Percentiles rank a stretch among this genome's conserved stretches.
Evolutionary conservation across 1,284 basidiomycete species (phyloP).

Genomic region (Rhizopogon hawkerae): DNA sequence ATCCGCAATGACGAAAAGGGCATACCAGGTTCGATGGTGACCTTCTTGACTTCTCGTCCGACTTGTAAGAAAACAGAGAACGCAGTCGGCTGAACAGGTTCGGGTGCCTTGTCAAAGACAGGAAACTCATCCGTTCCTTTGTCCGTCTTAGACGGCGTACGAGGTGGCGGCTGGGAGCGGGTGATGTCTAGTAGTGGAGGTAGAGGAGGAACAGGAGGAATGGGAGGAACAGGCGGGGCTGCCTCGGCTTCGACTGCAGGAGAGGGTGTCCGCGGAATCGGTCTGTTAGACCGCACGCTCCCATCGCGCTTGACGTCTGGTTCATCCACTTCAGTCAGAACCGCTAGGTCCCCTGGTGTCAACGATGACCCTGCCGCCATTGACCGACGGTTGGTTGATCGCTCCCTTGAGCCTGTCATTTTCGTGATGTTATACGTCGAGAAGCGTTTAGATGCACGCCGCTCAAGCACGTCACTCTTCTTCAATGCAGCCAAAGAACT

Average conservation of each 20-base stretch:
- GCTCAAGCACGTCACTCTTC: slow-evolving; percentile 78
- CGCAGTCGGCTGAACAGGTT: slow-evolving; percentile 28
- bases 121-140: slow-evolving; percentile 13
- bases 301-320: slow-evolving; percentile 22
- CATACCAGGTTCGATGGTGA: slow-evolving; percentile 59
- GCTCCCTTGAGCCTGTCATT: slow-evolving; percentile 67
- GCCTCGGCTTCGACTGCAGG: slow-evolving; percentile 24
- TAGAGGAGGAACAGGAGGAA: slow-evolving; percentile 35
- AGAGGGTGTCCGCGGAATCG: slow-evolving; percentile 21
- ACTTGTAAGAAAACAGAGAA: slow-evolving; percentile 82
- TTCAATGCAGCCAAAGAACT: slow-evolving; percentile 85
- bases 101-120: slow-evolving; percentile 15
- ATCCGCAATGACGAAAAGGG: slow-evolving; percentile 71
- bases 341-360: slow-evolving; percentile 60
- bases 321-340: slow-evolving; percentile 56
- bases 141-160: slow-evolving; percentile 20
- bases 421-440: slow-evolving; percentile 94
- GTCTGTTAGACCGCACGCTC: slow-evolving; percentile 18
- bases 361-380: slow-evolving; percentile 52
- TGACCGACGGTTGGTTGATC: slow-evolving; percentile 53
- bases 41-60: slow-evolving; percentile 89
- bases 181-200: slow-evolving; percentile 20
- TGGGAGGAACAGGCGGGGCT: slow-evolving; percentile 25
- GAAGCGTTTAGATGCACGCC: slow-evolving; percentile 93
- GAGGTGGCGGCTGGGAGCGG: slow-evolving; percentile 30